Base-by-base conservation (phyloP, 1,139 yeast genomes). In the Magnusiomyces fungicola region DNA sequence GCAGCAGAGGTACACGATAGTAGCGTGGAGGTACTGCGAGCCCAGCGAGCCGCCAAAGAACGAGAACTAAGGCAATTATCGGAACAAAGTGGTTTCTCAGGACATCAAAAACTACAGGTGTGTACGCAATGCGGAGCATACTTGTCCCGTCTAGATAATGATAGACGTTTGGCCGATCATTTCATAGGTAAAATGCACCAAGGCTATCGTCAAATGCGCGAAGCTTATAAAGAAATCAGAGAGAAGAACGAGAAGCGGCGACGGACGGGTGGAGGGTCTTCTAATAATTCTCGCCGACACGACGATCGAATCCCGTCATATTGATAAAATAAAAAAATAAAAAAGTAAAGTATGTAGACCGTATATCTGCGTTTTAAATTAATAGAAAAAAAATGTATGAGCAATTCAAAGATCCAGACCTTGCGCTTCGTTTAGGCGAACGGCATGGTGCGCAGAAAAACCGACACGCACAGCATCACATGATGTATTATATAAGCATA, bases 41-140 rank as follows among this genome's bases (percentile, higher is more conserved):
- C 74, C 49, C 71, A 72, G 49, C 67, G 69, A 25, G 61, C 54
- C 24, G 45, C 45, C 12, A 50, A 73, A 73, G 61, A 71, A 83
- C 57, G 75, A 70, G 53, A 68, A 64, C 81, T 87, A 10, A 68
- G 85, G 42, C 40, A 43, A 12, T 69, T 84, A 1, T 76, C 84
- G 7, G 96, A 87, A 52, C 83, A 80, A 57, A 77, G 83, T 5
- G 95, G 95, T 1, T 95, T 86, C 56, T 78, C 90, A 3, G 87
- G 95, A 1, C 95, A 86, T 61, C 97, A 90, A 60, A 86, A 86
- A 62, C 71, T 90, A 47, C 97, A 89, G 64, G 95, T 88, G 0
- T 92, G 98, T 68, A 86, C 80, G 57, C 81, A 80, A 1, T 92
- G 98, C 69, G 97, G 96, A 0, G 96, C 96, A 0, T 88, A 83